phyloP scores from a whole-genome alignment of 164 flowering plant genomes.

The Vitis cinerea region DNA sequence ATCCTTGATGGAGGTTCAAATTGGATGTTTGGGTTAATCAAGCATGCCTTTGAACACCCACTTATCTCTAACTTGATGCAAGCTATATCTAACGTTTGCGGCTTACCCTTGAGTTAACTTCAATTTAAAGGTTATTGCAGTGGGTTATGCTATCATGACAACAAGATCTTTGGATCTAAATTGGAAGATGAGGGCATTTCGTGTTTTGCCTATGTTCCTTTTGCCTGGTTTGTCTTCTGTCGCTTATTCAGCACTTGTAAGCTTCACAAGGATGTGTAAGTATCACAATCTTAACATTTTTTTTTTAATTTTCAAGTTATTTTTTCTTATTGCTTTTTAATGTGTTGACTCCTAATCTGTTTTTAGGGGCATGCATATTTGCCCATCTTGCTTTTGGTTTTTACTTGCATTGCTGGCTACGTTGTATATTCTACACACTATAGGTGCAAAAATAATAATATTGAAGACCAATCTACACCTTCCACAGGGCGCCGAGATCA shows the following conservation, averaged over 20 bases:
- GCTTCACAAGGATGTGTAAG: constrained; percentile 71
- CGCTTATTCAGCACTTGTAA: constrained; percentile 49
- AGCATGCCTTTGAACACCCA: too few species aligned
- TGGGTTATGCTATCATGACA: constrained; percentile 82
- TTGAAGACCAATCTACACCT: too few species aligned
- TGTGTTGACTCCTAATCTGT: background rate
- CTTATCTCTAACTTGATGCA: too few species aligned
- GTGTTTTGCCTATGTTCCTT: constrained; percentile 84
- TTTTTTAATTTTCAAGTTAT: background rate
- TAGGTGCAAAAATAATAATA: too few species aligned
- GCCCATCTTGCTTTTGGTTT: background rate
- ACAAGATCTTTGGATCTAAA: constrained; percentile 70
- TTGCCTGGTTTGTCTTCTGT: constrained; percentile 59
- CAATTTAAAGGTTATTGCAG: constrained; percentile 65
- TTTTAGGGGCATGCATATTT: background rate
- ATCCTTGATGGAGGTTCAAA: background rate
- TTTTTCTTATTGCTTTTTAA: background rate
- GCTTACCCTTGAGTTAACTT: background rate
- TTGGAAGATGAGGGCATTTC: constrained; percentile 84
- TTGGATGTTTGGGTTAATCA: too few species aligned
- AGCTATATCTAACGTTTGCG: background rate
- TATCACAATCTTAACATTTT: constrained; percentile 13
- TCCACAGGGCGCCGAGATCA: too few species aligned
- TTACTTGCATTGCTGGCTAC: background rate
- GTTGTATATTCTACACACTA: background rate